Base-by-base conservation (phyloP, 306 rosid genomes). In the Comarum palustre region DNA sequence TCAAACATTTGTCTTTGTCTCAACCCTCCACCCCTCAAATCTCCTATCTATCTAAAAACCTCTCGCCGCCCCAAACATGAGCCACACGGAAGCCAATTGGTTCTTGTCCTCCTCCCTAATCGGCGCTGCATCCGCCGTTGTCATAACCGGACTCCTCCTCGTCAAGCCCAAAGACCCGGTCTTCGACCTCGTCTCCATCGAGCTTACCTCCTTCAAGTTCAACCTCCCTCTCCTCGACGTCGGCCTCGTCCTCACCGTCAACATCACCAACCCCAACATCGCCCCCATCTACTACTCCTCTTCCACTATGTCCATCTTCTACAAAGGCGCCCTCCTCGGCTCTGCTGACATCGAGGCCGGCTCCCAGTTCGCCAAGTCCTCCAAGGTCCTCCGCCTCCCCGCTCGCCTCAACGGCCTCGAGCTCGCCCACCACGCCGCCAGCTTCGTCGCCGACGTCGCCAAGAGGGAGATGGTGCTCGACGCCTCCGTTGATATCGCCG, bases 241-340 rank as follows among this genome's bases (percentile, higher is more conserved):
- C 13, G 98, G 88, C 22, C 75, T 94, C 14, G 55, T 82, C 71
- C 90, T 91, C 62, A 91, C 88, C 76, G 95, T 91, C 50, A 96
- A 94, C 83, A 92, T 89, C 74, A 85, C 90, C 68, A 93, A 93
- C 82, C 98, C 98, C 36, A 93, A 93, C 92, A 72, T 86, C 32
- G 71, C 79, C 0, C 90, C 98, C 17, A 66, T 93, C 73, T 79
- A 85, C 34, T 93, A 89, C 90, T 84, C 92, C 79, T 82, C 94
- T 78, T 75, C 98, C 68, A 68, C 86, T 75, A 85, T 93, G 97
- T 90, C 98, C 62, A 93, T 93, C 66, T 90, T 71, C 86, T 93
- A 93, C 87, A 63, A 79, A 2, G 98, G 90, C 4, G 84, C 92
- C 0, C 90, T 90, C 31, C 92, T 93, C 36, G 98, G 98, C 24